Base-by-base conservation (phyloP, 306 rosid genomes). In the Lathyrus sativus region DNA sequence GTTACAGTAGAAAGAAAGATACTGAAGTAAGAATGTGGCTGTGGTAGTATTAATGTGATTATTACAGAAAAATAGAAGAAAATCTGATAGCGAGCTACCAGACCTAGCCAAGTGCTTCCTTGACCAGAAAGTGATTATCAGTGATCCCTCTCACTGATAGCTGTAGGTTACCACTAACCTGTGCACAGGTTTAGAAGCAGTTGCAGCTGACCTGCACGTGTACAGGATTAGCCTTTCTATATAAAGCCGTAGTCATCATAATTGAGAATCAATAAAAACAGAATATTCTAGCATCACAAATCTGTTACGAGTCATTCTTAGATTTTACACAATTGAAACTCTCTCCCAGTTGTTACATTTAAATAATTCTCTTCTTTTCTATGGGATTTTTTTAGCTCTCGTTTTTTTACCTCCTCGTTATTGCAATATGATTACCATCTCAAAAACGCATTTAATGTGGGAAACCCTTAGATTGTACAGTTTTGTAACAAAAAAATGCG, bases 381-480 rank as follows among this genome's bases (percentile, higher is more conserved):
- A 11, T 53, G 14, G 42, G 19, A 53, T 35, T 31, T 65, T 62
- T 66, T 48, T 38, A 19, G 41, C 15, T 9, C 14, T 53, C 3
- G 15, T 38, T 38, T 51, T n/a, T 14, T 7, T 35, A 7, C 39
- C 24, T 49, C 49, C 46, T 45, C 29, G 19, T 38, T 49, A 60
- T 68, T 50, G 38, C 50, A 67, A 26, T 38, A 29, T 60, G 64
- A 26, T 50, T 28, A 59, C 70, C 38, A 67, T 58, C 17, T 61
- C 38, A 29, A 31, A 15, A 54, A 10, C 38, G 41, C 69, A 46
- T 49, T 28, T 49, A 33, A 51, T 29, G 41, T 7, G 14, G 13
- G 39, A 61, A 37, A 51, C 62, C 51, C 49, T 64, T 4, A 45
- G 31, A 39, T 68, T 41, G 11, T 29, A 44, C 29, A 50, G 58